Percentiles rank a stretch among this genome's conserved stretches.
Evolutionary conservation across 352 stramenopile genomes (phyloP).

Genomic region (Pythium plurisporium): DNA sequence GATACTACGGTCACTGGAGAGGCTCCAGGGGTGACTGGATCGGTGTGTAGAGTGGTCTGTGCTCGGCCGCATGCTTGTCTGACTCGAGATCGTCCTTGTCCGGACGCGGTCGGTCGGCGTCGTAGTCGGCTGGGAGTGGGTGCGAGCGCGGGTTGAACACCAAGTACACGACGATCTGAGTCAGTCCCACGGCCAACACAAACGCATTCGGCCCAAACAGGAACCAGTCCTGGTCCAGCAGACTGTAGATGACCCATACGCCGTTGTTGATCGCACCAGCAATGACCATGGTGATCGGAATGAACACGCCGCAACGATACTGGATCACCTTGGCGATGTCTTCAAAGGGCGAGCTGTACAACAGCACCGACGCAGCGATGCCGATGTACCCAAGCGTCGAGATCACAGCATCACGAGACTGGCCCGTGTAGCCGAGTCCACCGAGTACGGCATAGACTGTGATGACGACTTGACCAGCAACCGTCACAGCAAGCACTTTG

Average conservation of each 20-base stretch:
- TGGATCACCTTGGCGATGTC: conserved; percentile 47
- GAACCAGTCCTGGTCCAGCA: conserved; percentile 41
- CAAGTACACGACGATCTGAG: conserved; percentile 37
- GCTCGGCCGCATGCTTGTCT: too few relatives aligned
- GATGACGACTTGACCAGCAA: too few relatives aligned
- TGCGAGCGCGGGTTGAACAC: conserved; percentile 40
- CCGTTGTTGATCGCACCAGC: conserved; percentile 41
- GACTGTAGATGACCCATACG: conserved; percentile 47
- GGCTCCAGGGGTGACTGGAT: too few relatives aligned
- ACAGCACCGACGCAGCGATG: conserved; percentile 33
- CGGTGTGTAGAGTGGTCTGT: too few relatives aligned
- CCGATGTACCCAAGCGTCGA: conserved; percentile 40
- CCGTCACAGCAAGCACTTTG: too few relatives aligned
- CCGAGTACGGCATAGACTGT: conserved; percentile 8
- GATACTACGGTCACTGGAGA: too few relatives aligned
- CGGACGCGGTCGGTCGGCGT: too few relatives aligned
- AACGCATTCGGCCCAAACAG: conserved; percentile 46
- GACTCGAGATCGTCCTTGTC: too few relatives aligned
- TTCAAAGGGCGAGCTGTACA: conserved; percentile 56
- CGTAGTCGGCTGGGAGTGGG: conserved; percentile 12
- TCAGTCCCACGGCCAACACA: conserved; percentile 28
- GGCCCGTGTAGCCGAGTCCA: not conserved
- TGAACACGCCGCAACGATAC: conserved; percentile 42
- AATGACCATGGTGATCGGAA: conserved; percentile 51
- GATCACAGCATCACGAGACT: conserved; percentile 27